These are phyloP conservation scores for Paramecium bursaria DNA, from an alignment of 73 alveolate genomes.

Conservation along the genomic window DNA sequence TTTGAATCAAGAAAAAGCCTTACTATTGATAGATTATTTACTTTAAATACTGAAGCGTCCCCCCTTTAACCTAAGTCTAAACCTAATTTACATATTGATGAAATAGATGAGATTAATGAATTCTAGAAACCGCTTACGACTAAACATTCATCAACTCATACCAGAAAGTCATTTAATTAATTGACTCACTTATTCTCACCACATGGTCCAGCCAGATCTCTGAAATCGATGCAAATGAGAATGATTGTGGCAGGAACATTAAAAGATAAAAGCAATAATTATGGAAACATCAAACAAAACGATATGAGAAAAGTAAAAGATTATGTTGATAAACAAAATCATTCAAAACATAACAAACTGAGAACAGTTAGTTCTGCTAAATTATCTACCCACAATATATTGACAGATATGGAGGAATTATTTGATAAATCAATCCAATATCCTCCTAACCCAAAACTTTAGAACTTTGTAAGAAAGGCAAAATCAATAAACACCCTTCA, in stretches of 20 bases:
- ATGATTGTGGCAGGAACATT: slow-evolving; percentile 34
- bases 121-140: background rate
- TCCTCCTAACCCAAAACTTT: background rate
- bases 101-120: background rate
- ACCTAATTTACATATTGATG: background rate
- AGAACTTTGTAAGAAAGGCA: slow-evolving; percentile 16
- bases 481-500: slow-evolving; percentile 9
- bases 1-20: slow-evolving; percentile 19
- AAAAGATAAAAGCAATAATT: background rate
- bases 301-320: slow-evolving; percentile 49
- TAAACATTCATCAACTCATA: background rate
- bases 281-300: background rate
- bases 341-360: background rate
- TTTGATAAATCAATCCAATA: slow-evolving; percentile 14
- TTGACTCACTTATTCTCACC: slow-evolving; percentile 44
- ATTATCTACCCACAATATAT: background rate
- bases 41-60: background rate
- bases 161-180: slow-evolving; percentile 37
- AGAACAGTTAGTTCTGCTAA: background rate
- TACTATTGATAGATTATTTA: slow-evolving; percentile 30
- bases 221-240: slow-evolving; percentile 44
- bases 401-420: slow-evolving; percentile 21
- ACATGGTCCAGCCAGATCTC: slow-evolving; percentile 62
- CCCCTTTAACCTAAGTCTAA: slow-evolving; percentile 1
- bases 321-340: background rate